Evolutionary conservation across 108 stramenopile species (phyloP).

Genomic region (Conticribra weissflogii): DNA sequence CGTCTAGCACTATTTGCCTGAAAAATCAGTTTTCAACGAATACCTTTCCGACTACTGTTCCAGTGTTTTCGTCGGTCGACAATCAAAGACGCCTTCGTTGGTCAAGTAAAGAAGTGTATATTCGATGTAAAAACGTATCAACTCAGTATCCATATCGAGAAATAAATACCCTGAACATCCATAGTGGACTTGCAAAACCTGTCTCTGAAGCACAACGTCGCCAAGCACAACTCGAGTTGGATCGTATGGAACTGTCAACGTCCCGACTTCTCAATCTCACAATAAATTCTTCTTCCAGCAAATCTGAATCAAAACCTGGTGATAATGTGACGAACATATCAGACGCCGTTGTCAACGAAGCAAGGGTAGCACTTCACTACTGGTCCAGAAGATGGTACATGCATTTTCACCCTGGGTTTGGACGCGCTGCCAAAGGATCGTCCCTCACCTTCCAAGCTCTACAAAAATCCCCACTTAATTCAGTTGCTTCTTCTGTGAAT

Average conservation of each 20-base stretch:
- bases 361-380: conserved; percentile 34
- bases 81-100: too few relatives aligned
- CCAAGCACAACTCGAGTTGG: conserved; percentile 38
- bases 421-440: conserved; percentile 46
- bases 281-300: not conserved
- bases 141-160: not conserved
- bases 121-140: not conserved
- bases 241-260: conserved; percentile 42
- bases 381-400: conserved; percentile 52
- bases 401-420: conserved; percentile 52
- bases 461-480: conserved; percentile 3
- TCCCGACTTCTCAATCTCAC: conserved; percentile 32
- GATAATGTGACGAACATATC: conserved; percentile 5
- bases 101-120: too few relatives aligned
- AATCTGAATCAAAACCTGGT: not conserved
- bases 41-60: too few relatives aligned
- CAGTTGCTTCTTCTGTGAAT: too few relatives aligned
- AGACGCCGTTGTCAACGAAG: conserved; percentile 41
- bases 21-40: too few relatives aligned
- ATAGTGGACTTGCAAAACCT: conserved; percentile 1
- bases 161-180: not conserved
- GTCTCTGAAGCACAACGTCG: conserved; percentile 43
- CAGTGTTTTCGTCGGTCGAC: too few relatives aligned
- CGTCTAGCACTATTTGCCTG: too few relatives aligned
- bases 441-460: conserved; percentile 30